Percentiles rank a stretch among this genome's conserved stretches.
Conservation (phyloP, 2,329 filamentous ascomycete genomes). For the Penicillium sp. region DNA sequence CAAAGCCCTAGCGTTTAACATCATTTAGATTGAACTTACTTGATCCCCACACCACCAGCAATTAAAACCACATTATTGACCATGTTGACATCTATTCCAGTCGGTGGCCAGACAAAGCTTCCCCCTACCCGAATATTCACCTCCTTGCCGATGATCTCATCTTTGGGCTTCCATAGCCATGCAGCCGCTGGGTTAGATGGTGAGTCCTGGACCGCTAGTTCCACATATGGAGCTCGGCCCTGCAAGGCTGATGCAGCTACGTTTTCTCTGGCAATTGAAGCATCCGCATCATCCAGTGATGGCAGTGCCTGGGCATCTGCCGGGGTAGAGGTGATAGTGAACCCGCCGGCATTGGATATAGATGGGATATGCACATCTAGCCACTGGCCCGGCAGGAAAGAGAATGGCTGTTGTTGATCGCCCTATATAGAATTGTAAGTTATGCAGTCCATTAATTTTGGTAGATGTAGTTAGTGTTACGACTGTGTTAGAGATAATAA, state of each 20-base stretch:
- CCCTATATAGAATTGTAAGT: constrained; percentile 11
- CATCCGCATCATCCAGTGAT: constrained; percentile 20
- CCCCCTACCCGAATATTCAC: constrained; percentile 74
- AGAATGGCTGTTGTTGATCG: constrained; percentile 31
- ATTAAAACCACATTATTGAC: constrained; percentile 68
- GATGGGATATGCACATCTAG: constrained; percentile 76
- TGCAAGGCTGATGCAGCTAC: constrained; percentile 20
- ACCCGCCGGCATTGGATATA: constrained; percentile 72
- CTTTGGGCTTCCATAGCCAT: constrained; percentile 67
- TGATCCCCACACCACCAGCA: constrained; percentile 80
- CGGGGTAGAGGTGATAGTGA: constrained; percentile 81
- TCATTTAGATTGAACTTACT: constrained; percentile 48
- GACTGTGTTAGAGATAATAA: not conserved
- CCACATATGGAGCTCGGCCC: constrained; percentile 57
- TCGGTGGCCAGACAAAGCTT: constrained; percentile 73
- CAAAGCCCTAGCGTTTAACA: too few relatives aligned
- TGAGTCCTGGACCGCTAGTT: constrained; percentile 75
- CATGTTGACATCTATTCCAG: constrained; percentile 39
- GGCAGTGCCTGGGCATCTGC: constrained; percentile 48
- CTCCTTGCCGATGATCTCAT: constrained; percentile 58
- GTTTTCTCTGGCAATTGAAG: constrained; percentile 18
- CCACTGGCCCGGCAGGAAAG: constrained; percentile 86
- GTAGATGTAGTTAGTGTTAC: not conserved
- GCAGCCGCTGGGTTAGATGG: constrained; percentile 69
- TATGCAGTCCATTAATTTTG: not conserved